Evolutionary conservation across 371 early-diverging fungal species (phyloP).

Genomic region (Apophysomyces elegans): DNA sequence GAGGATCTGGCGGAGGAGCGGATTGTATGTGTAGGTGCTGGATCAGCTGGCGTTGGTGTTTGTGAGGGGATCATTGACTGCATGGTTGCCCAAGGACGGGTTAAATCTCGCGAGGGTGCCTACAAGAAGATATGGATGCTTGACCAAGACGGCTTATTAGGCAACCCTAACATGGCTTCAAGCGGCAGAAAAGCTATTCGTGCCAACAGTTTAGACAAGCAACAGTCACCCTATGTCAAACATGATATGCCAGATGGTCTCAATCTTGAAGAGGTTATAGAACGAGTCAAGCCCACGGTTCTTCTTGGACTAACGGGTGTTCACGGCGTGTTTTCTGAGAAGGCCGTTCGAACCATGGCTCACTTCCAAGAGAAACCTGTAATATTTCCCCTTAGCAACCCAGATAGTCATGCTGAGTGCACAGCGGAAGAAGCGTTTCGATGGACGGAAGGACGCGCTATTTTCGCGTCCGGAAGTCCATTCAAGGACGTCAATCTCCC

Average conservation of each 20-base stretch:
- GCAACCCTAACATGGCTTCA: constrained; percentile 42
- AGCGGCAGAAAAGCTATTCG: background rate
- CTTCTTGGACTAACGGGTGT: constrained; percentile 65
- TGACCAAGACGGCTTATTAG: constrained; percentile 60
- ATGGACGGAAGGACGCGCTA: constrained; percentile 66
- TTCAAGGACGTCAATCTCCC: constrained; percentile 53
- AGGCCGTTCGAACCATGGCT: constrained; percentile 62
- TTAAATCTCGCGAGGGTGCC: constrained; percentile 60
- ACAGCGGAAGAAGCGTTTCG: constrained; percentile 66
- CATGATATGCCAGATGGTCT: constrained; percentile 55
- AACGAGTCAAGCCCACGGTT: constrained; percentile 63
- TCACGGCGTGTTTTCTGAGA: constrained; percentile 61
- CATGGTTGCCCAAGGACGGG: constrained; percentile 64
- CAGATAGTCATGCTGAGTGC: constrained; percentile 69
- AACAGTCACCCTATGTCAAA: constrained; percentile 60
- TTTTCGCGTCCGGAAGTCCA: constrained; percentile 68
- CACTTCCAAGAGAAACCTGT: constrained; percentile 61
- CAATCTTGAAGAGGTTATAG: constrained; percentile 58
- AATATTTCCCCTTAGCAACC: constrained; percentile 69
- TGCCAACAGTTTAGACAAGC: constrained; percentile 44
- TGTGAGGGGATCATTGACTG: constrained; percentile 69
- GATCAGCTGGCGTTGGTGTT: constrained; percentile 72
- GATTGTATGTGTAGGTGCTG: constrained; percentile 70
- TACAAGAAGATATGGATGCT: constrained; percentile 61
- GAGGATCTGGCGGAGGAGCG: constrained; percentile 49